Conservation (phyloP, 495 filamentous ascomycete genomes). For the Neurospora sp. region DNA sequence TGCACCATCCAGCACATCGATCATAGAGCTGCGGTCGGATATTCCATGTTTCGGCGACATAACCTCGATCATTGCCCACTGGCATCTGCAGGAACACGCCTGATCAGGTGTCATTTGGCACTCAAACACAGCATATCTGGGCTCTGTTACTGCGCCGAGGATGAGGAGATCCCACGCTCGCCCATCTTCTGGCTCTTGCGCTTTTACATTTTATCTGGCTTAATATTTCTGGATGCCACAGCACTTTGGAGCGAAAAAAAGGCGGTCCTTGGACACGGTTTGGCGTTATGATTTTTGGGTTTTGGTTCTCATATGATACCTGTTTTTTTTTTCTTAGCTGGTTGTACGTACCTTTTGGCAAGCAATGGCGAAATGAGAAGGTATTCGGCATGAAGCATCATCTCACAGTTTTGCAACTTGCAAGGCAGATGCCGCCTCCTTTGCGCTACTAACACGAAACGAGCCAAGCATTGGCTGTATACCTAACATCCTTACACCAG, state of each 20-base stretch:
- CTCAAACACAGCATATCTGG: background rate
- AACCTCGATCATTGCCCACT: background rate
- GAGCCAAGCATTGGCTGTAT: background rate
- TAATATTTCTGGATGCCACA: background rate
- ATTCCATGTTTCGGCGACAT: background rate
- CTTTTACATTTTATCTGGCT: background rate
- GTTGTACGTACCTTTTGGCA: background rate
- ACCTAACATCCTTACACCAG: background rate
- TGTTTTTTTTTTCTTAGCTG: background rate
- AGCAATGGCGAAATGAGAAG: background rate
- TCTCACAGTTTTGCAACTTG: background rate
- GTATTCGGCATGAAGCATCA: background rate
- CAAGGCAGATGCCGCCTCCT: background rate
- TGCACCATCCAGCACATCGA: background rate
- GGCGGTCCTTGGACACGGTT: background rate
- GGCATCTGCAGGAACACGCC: background rate
- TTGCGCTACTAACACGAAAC: background rate
- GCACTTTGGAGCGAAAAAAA: background rate
- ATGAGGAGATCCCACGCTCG: background rate
- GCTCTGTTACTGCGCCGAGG: background rate
- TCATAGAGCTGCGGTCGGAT: background rate
- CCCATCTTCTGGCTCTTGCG: background rate
- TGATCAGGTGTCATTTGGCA: background rate
- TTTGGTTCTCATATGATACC: background rate
- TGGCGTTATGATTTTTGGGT: background rate